Evolutionary conservation across 768 basidiomycete genomes (phyloP), one percentile per base, ranked within the genome.

Genomic region (Calocera cornea): DNA sequence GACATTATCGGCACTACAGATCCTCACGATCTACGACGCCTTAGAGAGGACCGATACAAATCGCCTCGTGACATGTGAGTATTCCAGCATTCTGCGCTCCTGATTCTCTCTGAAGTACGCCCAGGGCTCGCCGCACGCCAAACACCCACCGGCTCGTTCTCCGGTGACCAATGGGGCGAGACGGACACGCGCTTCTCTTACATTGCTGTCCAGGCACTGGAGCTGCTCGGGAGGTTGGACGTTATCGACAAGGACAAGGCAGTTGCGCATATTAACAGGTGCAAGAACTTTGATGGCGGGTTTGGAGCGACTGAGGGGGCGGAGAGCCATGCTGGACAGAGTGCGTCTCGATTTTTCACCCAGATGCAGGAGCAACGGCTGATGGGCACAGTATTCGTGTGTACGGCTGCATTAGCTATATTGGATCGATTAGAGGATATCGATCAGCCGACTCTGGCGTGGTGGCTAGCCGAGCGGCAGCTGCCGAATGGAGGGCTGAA

Each of bases 391-490:
- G 95, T 95, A 0, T 97, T 88, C 75, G 92, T 94, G 12, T 97
- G 93, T 72, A 83, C 89, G 0, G 94, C 87, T 0, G 84, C 94
- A 0, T 80, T 98, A 11, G 88, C 94, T 5, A 93, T 99, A 34
- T 81, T 97, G 16, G 90, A 92, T 75, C 77, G 86, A 60, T 77
- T 97, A 16, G 90, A 97, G 71, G 64, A 77, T 5, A 82, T 95
- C 2, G 92, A 97, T 72, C 74, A 79, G 1, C 83, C 90, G n/a
- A 89, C 85, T 33, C 78, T 97, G 0, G 88, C 81, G 1, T 95
- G 92, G 88, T 98, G 97, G 97, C 78, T 99, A 1, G 84, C 90
- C 5, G 97, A 98, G 74, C 82, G 97, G 7, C 97, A 99, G 75
- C 80, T 97, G 14, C 89, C 94, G 0, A 92, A 84, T 72, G 97